Evolutionary conservation across 805 yeast genomes (phyloP), one percentile per base, ranked within the genome.

Genomic region (Ogataea paraovalis): DNA sequence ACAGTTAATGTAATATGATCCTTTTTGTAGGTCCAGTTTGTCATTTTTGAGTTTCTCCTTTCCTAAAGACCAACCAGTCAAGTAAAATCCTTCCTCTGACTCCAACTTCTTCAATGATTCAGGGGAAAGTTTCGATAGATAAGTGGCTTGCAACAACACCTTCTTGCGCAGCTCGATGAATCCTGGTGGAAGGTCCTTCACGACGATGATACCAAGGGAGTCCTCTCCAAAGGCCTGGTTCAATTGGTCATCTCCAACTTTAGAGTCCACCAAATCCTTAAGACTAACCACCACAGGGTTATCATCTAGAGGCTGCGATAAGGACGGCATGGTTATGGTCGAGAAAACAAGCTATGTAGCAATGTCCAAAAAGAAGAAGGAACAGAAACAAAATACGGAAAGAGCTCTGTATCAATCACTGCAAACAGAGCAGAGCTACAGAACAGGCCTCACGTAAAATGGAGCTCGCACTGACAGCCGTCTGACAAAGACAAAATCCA

Each of bases 61-160:
- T 0, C 85, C 85, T 21, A 78, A 60, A 8, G 84, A 79, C 85
- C 85, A 80, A 1, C 85, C 86, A 1, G 76, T 74, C 7, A 78
- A 62, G 76, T 80, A 80, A 51, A 61, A 65, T 0, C 79, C 72
- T 44, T 76, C 80, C 16, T 74, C 75, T 21, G 65, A 66, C 53
- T 79, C 83, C 45, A 79, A 64, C 16, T 52, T 41, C 3, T 56
- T 58, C 32, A 79, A 62, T 9, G 61, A 59, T 2, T 57, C 57
- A 8, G 44, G 45, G 1, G 76, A 69, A 3, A 75, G 64, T 36
- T 61, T 61, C 18, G 79, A 77, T 23, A 79, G 61, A 22, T 58
- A 56, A 3, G 76, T 66, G 3, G 79, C 74, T 39, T 69, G 65
- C 27, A 60, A 57, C 25, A 80, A 62, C 13, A 78, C 82, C 44